phyloP scores from a whole-genome alignment of 169 alveolate species.

The Cryptosporidium sp. region DNA sequence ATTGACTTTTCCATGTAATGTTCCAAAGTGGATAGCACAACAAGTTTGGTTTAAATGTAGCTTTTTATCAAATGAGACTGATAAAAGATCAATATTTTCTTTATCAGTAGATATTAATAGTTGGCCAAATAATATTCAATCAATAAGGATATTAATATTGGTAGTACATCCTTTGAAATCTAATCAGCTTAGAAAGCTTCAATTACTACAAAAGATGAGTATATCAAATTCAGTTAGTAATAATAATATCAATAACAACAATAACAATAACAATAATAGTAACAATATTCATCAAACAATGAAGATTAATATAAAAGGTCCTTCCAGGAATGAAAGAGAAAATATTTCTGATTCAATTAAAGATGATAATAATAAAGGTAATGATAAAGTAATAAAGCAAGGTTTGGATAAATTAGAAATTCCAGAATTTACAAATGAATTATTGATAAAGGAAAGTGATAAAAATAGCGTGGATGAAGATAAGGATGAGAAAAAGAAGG shows the following conservation, averaged over 20 bases:
- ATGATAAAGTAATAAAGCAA: neutral
- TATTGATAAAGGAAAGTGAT: neutral
- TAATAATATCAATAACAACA: neutral
- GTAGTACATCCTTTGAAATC: conserved; percentile 65
- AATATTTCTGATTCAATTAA: neutral
- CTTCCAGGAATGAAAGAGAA: neutral
- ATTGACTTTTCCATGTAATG: conserved; percentile 64
- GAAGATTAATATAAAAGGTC: too few relatives aligned
- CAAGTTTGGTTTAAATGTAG: conserved; percentile 72
- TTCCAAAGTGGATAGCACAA: conserved; percentile 74
- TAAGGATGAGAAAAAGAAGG: neutral
- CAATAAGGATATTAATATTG: conserved; percentile 45
- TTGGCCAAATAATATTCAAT: conserved; percentile 72
- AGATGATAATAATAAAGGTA: neutral
- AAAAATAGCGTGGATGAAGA: neutral
- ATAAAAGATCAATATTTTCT: conserved; percentile 62
- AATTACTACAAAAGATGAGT: conserved; percentile 36
- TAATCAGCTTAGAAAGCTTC: conserved; percentile 45
- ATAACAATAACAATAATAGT: neutral
- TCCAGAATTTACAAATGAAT: conserved; percentile 27
- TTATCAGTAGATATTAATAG: conserved; percentile 52
- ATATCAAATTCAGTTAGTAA: neutral
- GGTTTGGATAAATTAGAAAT: conserved; percentile 3
- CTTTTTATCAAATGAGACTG: conserved; percentile 65
- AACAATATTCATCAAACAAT: neutral